Percentiles rank a stretch among this genome's conserved stretches.
These are phyloP conservation scores for Pascua guehoae DNA, from an alignment of 1,284 basidiomycete genomes.

Conservation along the genomic window DNA sequence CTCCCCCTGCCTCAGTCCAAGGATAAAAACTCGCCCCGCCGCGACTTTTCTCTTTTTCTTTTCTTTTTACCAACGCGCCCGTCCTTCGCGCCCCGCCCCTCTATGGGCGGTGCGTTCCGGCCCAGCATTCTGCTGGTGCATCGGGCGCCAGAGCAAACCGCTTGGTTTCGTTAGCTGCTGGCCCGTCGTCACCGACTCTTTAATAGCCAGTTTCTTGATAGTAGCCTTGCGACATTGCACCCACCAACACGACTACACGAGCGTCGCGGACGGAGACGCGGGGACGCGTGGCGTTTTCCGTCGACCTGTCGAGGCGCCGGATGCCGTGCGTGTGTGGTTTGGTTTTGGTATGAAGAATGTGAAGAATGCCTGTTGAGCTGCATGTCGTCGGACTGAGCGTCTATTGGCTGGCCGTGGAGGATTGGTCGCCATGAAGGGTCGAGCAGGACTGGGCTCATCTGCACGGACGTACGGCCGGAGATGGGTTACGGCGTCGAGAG, in stretches of 20 bases:
- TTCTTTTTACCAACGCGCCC: conserved; percentile 2
- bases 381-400: too few species aligned
- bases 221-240: conserved; percentile 19
- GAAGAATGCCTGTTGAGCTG: too few species aligned
- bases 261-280: too few species aligned
- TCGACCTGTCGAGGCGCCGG: too few species aligned
- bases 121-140: background rate
- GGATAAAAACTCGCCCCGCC: background rate
- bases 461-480: too few species aligned
- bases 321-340: too few species aligned
- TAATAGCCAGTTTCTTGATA: conserved; percentile 22
- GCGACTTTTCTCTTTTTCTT: conserved; percentile 1
- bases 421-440: too few species aligned
- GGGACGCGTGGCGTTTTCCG: too few species aligned
- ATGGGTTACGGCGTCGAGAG: too few species aligned
- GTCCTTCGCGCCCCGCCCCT: background rate
- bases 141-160: conserved; percentile 6
- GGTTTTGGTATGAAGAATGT: too few species aligned
- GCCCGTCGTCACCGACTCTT: conserved; percentile 4
- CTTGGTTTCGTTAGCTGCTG: conserved; percentile 22
- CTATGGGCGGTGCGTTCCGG: background rate
- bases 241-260: background rate
- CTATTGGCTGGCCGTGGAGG: too few species aligned
- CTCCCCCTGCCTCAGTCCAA: background rate
- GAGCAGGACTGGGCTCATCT: too few species aligned